Base-by-base conservation (phyloP, 176 grass and related monocot genomes). In the Carex myosuroides region DNA sequence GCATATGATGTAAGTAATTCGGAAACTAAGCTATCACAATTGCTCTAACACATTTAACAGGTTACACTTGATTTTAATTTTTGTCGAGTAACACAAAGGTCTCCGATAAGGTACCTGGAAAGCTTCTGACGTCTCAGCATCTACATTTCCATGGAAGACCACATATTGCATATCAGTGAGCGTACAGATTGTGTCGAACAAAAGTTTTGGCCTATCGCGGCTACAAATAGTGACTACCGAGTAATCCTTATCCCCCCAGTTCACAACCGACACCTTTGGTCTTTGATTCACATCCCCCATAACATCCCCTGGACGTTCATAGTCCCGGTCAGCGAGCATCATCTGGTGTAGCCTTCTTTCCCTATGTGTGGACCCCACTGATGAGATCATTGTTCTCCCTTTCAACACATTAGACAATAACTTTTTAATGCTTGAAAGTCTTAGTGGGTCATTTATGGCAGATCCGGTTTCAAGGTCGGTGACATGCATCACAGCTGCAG, bases 101-200 rank as follows among this genome's bases (percentile, higher is more conserved):
- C 50, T 4, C 8, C 57, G 58, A 26, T 59, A 85, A 32, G 6
- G 55, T 89, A 97, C 94, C 92, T 97, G 94, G 84, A 94, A 92
- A 86, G 92, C 94, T 80, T 94, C 72, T 2, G 90, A 89, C 65
- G 87, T 86, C 90, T 97, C 90, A 11, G 87, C 64, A 82, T 91
- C 85, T 35, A 94, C 92, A 60, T 85, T 97, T 21, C 94, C 94
- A 84, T 97, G 94, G 84, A 94, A 97, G 84, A 97, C 94, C 85
- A 97, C 94, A 85, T 97, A 97, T 17, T 97, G 74, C 94, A 97
- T 94, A 88, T 97, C 94, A 8, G 94, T 97, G 53, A 97, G 87
- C 39, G 94, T 97, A 88, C 92, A 97, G 83, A 97, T 26, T 24
- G 90, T 94, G 48, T 97, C 94, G 16, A 97, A 97, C 50, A 97